Base-by-base conservation (phyloP, 352 stramenopile species). In the Globisporangium radiosum region DNA sequence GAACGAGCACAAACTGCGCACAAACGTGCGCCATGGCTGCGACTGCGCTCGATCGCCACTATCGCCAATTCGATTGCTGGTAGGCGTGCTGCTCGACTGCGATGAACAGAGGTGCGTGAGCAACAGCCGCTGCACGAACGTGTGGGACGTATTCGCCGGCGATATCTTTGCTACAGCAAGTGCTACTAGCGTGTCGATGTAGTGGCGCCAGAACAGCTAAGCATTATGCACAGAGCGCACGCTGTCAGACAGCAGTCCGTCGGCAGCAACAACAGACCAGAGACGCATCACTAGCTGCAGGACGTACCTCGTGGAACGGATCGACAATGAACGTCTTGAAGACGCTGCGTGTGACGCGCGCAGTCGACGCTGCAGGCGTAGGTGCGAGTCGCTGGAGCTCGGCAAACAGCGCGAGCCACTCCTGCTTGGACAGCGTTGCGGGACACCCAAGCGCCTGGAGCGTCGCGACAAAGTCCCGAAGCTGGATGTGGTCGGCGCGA, bases 321-420 rank as follows among this genome's bases (percentile, higher is more conserved):
- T 81, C 71, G 9, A 81, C n/a, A 15, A 81, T 39, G 47, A 75
- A 68, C 5, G 57, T 70, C 36, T 71, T 65, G 55, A 81, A 71
- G 33, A 61, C 65, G 4, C 14, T 37, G 6, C 15, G 54, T 11
- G 47, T 36, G 2, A 54, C 37, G 15, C 6, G 15, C 13, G 7
- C 14, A 11, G 38, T 39, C 5, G 14, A 2, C 9, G 11, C 13
- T 5, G 4, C n/a, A 11, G 58, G 2, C 10, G 36, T 11, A 17
- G 62, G 56, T 6, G 66, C 64, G 17, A 76, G 52, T 7, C 40
- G 25, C 57, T 77, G 65, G 36, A 81, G 69, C 3, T 62, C 59
- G n/a, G 47, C 48, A 54, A 76, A 78, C 11, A 81, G 36, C 7
- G 66, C 57, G 42, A 72, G 71, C 66, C 69, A 81, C 56, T 81